Conservation (phyloP, 371 early-diverging fungal species). For the Apophysomyces variabilis region DNA sequence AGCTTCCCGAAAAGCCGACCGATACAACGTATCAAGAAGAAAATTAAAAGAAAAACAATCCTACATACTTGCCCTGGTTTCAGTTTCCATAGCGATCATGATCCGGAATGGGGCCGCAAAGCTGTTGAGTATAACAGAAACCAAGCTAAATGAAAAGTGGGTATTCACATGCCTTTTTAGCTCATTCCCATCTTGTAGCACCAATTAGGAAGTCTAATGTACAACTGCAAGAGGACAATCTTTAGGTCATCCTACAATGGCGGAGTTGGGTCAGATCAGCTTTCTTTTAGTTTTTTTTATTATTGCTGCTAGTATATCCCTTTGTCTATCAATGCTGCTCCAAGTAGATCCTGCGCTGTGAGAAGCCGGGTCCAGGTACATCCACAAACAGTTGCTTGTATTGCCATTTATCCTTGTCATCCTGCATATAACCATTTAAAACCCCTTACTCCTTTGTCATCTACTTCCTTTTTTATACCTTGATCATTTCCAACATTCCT, state of each 20-base stretch:
- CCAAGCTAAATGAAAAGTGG: neutral
- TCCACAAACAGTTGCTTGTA: slow-evolving; percentile 57
- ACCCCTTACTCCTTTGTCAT: neutral
- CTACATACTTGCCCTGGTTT: no score
- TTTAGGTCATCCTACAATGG: no score
- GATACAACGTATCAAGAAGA: no score
- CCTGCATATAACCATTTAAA: slow-evolving; percentile 15
- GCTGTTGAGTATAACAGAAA: no score
- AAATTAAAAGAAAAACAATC: no score
- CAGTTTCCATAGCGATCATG: no score
- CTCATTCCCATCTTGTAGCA: neutral
- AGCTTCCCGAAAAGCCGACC: no score
- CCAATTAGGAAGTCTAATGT: neutral
- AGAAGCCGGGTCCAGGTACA: slow-evolving; percentile 44
- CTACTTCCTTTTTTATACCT: slow-evolving; percentile 19
- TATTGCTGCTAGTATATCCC: neutral
- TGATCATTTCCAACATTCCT: slow-evolving; percentile 54
- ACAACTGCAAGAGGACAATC: no score
- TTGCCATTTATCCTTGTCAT: slow-evolving; percentile 48
- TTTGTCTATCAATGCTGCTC: slow-evolving; percentile 6
- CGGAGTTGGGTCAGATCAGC: no score
- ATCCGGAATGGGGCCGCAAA: no score
- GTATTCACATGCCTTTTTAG: slow-evolving; percentile 10
- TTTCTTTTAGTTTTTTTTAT: neutral
- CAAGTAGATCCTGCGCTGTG: slow-evolving; percentile 22